These are phyloP conservation scores for Apiotrichum brassicae DNA, from an alignment of 1,284 basidiomycete species.

Conservation along the genomic window DNA sequence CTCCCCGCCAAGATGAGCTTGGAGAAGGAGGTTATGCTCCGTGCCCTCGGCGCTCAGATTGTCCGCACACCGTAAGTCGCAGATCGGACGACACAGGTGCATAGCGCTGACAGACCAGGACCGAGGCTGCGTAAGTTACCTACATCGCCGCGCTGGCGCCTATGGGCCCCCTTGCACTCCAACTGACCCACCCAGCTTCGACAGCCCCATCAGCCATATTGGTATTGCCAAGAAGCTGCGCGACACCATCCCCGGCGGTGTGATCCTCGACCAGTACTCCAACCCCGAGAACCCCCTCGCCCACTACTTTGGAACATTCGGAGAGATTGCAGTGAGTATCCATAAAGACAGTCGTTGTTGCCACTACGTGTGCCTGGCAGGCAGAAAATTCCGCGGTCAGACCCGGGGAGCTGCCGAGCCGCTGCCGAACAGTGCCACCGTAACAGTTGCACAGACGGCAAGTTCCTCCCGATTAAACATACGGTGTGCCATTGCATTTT, in stretches of 20 bases:
- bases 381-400: not conserved
- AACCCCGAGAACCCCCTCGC: constrained; percentile 75
- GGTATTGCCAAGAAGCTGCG: constrained; percentile 77
- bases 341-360: not conserved
- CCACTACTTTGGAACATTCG: constrained; percentile 78
- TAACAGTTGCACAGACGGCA: no score
- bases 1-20: constrained; percentile 94
- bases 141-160: not conserved
- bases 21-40: constrained; percentile 89
- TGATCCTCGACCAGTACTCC: constrained; percentile 85
- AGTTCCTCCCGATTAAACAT: no score
- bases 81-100: not conserved
- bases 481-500: no score
- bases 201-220: constrained; percentile 73
- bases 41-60: constrained; percentile 87
- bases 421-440: no score
- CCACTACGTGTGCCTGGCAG: not conserved
- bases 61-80: constrained; percentile 78
- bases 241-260: constrained; percentile 70
- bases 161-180: no score
- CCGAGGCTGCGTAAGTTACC: constrained; percentile 36
- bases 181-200: constrained; percentile 37
- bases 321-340: constrained; percentile 72
- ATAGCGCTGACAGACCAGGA: constrained; percentile 20
- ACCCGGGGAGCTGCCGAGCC: no score